Percentiles rank a stretch among this genome's conserved stretches.
Conservation (phyloP, 139 green algal species). For the Pedinophyceae sp. region DNA sequence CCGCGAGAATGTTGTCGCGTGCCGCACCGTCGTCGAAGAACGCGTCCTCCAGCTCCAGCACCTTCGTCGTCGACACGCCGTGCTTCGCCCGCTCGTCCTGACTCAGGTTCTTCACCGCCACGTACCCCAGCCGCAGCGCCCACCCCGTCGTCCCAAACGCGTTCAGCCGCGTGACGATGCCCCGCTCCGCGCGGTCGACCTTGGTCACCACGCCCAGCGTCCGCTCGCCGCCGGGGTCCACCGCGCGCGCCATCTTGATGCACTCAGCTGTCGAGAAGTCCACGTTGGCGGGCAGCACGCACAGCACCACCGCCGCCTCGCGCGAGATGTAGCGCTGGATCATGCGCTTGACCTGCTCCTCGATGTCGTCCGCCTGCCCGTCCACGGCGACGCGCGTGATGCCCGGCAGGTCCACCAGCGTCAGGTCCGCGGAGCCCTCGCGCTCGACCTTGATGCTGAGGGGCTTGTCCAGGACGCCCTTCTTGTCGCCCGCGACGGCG, state of each 20-base stretch:
- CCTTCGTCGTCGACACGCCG: background rate
- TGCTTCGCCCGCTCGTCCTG: background rate
- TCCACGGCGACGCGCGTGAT: too few relatives aligned
- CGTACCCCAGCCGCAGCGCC: background rate
- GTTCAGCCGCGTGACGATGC: slow-evolving; percentile 8
- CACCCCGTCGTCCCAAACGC: background rate
- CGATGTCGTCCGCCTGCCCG: too few relatives aligned
- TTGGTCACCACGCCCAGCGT: slow-evolving; percentile 32
- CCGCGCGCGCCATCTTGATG: slow-evolving; percentile 18
- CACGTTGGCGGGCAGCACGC: slow-evolving; percentile 19
- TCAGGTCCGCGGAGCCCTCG: too few relatives aligned
- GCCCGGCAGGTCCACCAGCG: too few relatives aligned
- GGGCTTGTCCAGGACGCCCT: too few relatives aligned
- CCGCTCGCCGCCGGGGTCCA: slow-evolving; percentile 17
- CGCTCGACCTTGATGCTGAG: too few relatives aligned
- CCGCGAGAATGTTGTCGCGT: too few relatives aligned
- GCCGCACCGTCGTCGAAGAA: too few relatives aligned
- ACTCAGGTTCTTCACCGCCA: slow-evolving; percentile 1
- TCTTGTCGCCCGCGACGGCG: too few relatives aligned
- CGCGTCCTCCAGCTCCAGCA: background rate
- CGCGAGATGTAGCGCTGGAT: slow-evolving; percentile 1
- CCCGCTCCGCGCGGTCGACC: slow-evolving; percentile 24
- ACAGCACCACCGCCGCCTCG: slow-evolving; percentile 7
- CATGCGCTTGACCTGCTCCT: too few relatives aligned
- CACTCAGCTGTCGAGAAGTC: slow-evolving; percentile 25